Evolutionary conservation across 2,329 filamentous ascomycete species (phyloP), one percentile per base, ranked within the genome.

Genomic region (Neopestalotiopsis sp.): DNA sequence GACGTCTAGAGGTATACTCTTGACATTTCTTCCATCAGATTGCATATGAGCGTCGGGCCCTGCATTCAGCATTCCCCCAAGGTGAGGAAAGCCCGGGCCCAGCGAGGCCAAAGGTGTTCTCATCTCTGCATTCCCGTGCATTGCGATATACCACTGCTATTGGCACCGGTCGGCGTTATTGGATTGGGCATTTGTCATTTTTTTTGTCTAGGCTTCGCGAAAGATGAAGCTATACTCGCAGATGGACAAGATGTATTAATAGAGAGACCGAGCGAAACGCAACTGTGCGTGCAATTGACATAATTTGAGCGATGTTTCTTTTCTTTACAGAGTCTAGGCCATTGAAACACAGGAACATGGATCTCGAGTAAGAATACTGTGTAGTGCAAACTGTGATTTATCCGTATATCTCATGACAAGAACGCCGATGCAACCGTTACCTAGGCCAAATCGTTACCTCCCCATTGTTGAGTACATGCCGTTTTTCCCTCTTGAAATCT

Each of bases 141-240:
- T 62, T 20, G 32, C 59, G 59, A 62, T 62, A 62, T 62, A 40
- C 59, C 57, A 59, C 14, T 59, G 30, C 57, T 59, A 28, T 28
- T 59, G 30, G 57, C 57, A 24, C n/a, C 24, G 32, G 59, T 10
- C 32, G 32, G 59, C 32, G 59, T 34, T 40, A n/a, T 20, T 34
- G 28, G 32, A 38, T 34, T 20, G 14, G 32, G 32, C 30, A 62
- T 38, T 40, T 34, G 59, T 14, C 59, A n/a, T 62, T 12, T 30
- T 62, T 62, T 12, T 30, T 59, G 24, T 13, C 30, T 59, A 5
- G 13, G 57, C 57, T 59, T 34, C 57, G 12, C 30, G 45, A 30
- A 14, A 28, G 24, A 59, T 59, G 57, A 59, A 59, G 57, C 57
- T 59, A 34, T 30, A 34, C 20, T 24, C 45, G 17, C 17, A 53